A percentile compares a stretch with the other conserved stretches of the same genome.
Conservation (phyloP, 805 yeast genomes). For the Debaryomyces prosopidis region DNA sequence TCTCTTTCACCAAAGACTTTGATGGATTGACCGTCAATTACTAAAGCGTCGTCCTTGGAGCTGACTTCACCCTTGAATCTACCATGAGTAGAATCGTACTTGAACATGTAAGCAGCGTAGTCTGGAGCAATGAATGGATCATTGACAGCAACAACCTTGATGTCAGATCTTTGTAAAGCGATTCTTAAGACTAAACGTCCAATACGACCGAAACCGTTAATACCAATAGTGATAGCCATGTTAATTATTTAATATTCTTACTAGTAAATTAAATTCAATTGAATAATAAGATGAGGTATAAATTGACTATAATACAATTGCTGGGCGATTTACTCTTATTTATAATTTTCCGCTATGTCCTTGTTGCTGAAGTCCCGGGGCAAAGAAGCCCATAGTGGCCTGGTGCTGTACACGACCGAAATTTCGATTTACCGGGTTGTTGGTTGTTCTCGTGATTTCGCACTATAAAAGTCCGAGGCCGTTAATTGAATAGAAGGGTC, state of each 20-base stretch:
- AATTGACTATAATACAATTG: neutral
- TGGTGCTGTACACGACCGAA: neutral
- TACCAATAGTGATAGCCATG: constrained; percentile 76
- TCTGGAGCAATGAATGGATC: constrained; percentile 90
- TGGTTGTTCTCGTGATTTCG: neutral
- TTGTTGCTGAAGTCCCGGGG: constrained; percentile 2
- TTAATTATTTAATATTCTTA: constrained; percentile 7
- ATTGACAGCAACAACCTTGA: constrained; percentile 83
- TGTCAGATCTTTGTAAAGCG: constrained; percentile 71
- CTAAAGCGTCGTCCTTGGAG: constrained; percentile 54
- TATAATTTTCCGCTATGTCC: neutral
- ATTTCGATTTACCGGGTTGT: neutral
- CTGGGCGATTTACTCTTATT: neutral
- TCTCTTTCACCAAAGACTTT: constrained; percentile 76
- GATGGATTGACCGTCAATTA: constrained; percentile 70
- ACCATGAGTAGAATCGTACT: constrained; percentile 94
- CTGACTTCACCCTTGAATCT: constrained; percentile 73
- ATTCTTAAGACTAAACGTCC: constrained; percentile 88
- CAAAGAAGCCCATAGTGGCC: constrained; percentile 3
- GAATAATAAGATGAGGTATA: neutral
- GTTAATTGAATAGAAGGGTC: neutral
- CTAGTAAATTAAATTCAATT: neutral
- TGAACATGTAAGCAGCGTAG: constrained; percentile 93
- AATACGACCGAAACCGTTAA: constrained; percentile 94
- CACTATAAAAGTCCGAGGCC: neutral